Base-by-base conservation (phyloP, 805 yeast species). In the Candida namnaoensis region DNA sequence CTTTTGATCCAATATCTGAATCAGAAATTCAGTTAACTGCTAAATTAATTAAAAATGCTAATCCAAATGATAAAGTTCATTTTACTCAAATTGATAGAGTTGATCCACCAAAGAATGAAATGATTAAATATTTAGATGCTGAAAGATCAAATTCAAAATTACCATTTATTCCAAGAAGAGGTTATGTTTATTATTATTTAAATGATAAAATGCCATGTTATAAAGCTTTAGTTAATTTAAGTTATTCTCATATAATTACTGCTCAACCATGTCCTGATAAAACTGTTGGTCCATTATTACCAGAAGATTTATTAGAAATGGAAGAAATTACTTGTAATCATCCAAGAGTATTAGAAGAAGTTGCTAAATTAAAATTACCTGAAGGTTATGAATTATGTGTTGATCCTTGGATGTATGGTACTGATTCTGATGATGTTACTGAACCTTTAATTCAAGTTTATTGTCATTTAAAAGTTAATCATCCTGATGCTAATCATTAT, bases 381-480 rank as follows among this genome's bases (percentile, higher is more conserved):
- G 41, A 39, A 59, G 52, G 71, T 57, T 65, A 51, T 47, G 53
- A 54, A 26, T 82, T 78, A 40, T 71, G 77, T 49, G 73, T 72
- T 53, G 87, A 80, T 56, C 84, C 86, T 39, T 82, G 91, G 90
- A 82, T 82, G 69, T 81, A 82, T 56, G 88, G 88, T 50, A 77
- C 84, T 36, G 85, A 78, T 54, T 78, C 75, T 52, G 61, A 74
- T 35, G 34, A 44, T 34, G 39, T 51, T 14, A 65, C 58, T 41
- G 69, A 79, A 61, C 69, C 75, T 9, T 68, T 77, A 65, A 64
- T 76, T 47, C 86, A 79, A 62, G 78, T 77, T 58, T 78, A 76
- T 66, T 80, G 82, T 82, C 82, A 82, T 62, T 70, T 82, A 51
- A 76, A 74, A 42, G 74, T 82, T 47, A 60, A 72, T 53, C 80